Conservation (phyloP, 352 stramenopile genomes). For the Globisporangium parvum region DNA sequence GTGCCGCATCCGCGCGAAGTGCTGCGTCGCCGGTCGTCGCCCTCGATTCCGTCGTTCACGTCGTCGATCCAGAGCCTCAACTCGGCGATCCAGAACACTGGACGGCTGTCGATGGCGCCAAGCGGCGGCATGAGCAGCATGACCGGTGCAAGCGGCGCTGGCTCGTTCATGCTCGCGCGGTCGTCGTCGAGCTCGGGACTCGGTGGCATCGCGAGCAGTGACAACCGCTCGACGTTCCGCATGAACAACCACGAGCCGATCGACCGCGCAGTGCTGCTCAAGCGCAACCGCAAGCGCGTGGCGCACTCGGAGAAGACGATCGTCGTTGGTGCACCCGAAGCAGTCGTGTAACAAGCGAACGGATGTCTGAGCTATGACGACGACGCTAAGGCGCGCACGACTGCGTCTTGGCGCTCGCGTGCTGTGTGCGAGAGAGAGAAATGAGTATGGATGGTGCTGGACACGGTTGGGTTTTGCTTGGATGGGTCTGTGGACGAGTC, state of each 20-base stretch:
- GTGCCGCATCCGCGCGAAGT: constrained; percentile 45
- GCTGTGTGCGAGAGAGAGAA: background rate
- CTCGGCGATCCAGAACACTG: constrained; percentile 64
- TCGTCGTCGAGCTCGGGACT: constrained; percentile 13
- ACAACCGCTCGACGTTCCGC: constrained; percentile 49
- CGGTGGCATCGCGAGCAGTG: constrained; percentile 17
- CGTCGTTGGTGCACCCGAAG: constrained; percentile 78
- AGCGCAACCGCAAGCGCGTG: constrained; percentile 67
- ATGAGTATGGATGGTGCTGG: background rate
- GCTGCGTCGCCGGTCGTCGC: constrained; percentile 65
- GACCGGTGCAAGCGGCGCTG: constrained; percentile 1
- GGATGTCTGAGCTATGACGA: no score
- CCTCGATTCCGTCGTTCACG: constrained; percentile 86
- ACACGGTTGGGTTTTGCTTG: background rate
- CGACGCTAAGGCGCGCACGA: no score
- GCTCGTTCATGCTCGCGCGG: constrained; percentile 14
- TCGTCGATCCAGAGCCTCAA: constrained; percentile 80
- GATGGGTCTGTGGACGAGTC: no score
- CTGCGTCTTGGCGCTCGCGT: no score
- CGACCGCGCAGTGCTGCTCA: constrained; percentile 69
- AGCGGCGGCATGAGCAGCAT: constrained; percentile 10
- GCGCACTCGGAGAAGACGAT: constrained; percentile 83
- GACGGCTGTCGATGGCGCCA: constrained; percentile 52
- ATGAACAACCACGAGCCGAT: constrained; percentile 62
- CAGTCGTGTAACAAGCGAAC: constrained; percentile 67